Base-by-base conservation (phyloP, 495 filamentous ascomycete genomes). In the Tuber microsphaerosporum region DNA sequence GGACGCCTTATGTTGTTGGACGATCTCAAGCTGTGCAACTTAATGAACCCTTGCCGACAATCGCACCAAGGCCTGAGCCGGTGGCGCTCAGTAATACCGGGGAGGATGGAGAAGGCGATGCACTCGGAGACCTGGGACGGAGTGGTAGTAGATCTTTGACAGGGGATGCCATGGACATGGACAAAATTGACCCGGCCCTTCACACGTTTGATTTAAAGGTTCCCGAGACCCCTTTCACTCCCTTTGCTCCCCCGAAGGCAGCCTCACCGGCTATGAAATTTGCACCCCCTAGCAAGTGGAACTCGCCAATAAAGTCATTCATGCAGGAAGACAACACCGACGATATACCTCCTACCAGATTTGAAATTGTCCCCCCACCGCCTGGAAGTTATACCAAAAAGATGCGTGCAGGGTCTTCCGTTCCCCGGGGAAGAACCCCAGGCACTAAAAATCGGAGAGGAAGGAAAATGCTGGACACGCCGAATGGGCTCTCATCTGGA, bases 1-100 rank as follows among this genome's bases (percentile, higher is more conserved):
- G 95, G 95, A 97, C 93, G n/a, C 95, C 96, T 19, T 99, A 95
- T 84, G 89, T 99, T 73, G 97, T 97, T 93, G 94, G 94, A 37
- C 88, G 92, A 72, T 94, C 82, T 92, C 97, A 81, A 88, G 93
- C 65, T 90, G 90, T 69, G 90, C 91, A 70, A 89, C 91, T n/a
- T 81, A 82, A 80, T 45, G 81, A 82, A 42, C 81, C 81, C 37
- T 61, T 98, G 43, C 94, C 92, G 75, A 92, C 94, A 0, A 92
- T 99, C 71, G 95, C 94, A 3, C 93, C 91, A 16, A 89, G 94
- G 73, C 93, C 93, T 48, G 92, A 92, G 0, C 88, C 89, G 44
- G 90, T 90, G 2, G 88, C 90, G 42, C 85, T 79, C 22, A 88
- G 88, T 76, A 74, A 84, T 26, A 74, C 34, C 70, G 80, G 76